Base-by-base conservation (phyloP, 495 filamentous ascomycete genomes). In the Hapsidospora chrysogenum region DNA sequence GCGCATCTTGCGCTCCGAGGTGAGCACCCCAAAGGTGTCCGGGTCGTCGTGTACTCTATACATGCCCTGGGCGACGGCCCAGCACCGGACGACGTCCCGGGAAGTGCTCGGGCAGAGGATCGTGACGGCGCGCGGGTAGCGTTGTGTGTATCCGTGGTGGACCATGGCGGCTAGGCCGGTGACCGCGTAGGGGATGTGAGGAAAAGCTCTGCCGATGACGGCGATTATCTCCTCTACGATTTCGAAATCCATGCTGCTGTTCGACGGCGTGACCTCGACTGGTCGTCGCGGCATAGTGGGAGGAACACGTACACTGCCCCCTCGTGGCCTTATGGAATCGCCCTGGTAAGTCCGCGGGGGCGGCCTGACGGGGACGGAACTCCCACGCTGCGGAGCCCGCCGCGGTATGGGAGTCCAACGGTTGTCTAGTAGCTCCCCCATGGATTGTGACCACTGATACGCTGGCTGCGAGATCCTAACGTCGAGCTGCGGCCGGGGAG, bases 171-270 rank as follows among this genome's bases (percentile, higher is more conserved):
- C 50, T 9, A 50, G 52, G 3, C 60, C 58, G 38, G 47, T 47
- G 18, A 63, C 50, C 4, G 49, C 55, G 50, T 61, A 63, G 17
- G 45, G 52, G 3, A 54, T 50, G 39, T 61, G 55, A 2, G 28
- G 17, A 9, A 61, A 39, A 1, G 46, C 41, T 1, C 31, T 30
- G 40, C 58, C 45, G 23, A 63, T 27, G 11, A 39, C 37, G 32
- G 43, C 40, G 43, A 61, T 50, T 9, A 60, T 33, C 29, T 47
- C 43, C 9, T 18, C 23, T 10, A 57, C 48, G n/a, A 31, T n/a
- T 31, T 25, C 9, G 36, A 31, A 27, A 17, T 41, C 27, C 36
- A 31, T 30, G 17, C n/a, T n/a, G n/a, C n/a, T n/a, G n/a, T n/a
- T n/a, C n/a, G n/a, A n/a, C n/a, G n/a, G n/a, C n/a, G n/a, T n/a